These are phyloP conservation scores for Eleusine indica DNA, from an alignment of 176 grass and related monocot genomes.

Conservation along the genomic window DNA sequence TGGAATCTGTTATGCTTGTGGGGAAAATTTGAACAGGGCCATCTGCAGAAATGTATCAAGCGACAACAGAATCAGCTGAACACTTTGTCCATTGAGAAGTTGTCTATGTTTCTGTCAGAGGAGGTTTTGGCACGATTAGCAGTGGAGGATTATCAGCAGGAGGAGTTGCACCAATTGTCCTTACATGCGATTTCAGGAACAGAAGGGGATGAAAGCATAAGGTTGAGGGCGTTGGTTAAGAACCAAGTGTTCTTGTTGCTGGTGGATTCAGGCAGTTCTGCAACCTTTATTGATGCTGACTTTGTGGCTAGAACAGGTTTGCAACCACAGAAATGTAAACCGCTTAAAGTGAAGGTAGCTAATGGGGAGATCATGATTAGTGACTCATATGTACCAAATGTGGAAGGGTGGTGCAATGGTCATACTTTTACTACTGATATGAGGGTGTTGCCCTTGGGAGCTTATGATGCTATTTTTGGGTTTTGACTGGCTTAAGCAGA, in stretches of 20 bases:
- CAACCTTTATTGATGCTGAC: not conserved
- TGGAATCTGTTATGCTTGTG: not conserved
- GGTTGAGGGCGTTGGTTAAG: not conserved
- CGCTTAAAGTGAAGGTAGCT: not conserved
- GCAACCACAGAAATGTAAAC: fast-evolving
- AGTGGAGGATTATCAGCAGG: fast-evolving
- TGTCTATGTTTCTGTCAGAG: not conserved
- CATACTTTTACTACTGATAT: not conserved
- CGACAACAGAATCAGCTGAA: not conserved
- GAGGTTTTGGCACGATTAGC: not conserved
- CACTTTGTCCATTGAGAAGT: not conserved
- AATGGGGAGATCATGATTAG: not conserved
- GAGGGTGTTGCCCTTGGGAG: not conserved
- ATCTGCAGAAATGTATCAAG: not conserved
- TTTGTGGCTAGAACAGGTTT: not conserved
- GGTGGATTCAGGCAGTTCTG: not conserved
- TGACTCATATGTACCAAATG: not conserved
- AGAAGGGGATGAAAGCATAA: not conserved
- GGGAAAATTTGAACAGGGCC: not conserved
- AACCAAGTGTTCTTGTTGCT: not conserved
- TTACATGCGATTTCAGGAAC: not conserved
- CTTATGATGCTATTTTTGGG: not conserved
- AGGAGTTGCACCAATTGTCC: not conserved
- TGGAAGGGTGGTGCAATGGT: not conserved
- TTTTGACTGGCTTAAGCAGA: not conserved